Base-by-base conservation (phyloP, 2,329 filamentous ascomycete species). In the Elsinoe arachidis region DNA sequence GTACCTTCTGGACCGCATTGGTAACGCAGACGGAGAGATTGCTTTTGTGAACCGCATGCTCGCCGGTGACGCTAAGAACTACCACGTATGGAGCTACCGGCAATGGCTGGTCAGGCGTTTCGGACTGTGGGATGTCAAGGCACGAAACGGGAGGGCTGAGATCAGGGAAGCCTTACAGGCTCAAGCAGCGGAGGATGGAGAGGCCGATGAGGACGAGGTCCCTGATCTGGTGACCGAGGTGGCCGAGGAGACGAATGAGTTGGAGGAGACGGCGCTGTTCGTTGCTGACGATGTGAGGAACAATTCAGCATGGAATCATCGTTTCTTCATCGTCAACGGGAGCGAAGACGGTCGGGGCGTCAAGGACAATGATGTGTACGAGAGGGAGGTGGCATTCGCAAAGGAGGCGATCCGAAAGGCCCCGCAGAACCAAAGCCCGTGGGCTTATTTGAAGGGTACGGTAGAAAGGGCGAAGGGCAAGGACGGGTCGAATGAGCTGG, bases 251-350 rank as follows among this genome's bases (percentile, higher is more conserved):
- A 55, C 53, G 53, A 46, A 21, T 5, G 84, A 99, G 77, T 76
- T 95, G 17, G 72, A 76, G 54, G 84, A 85, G 59, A 82, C 89
- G 34, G 86, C 93, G 68, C 73, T 73, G 38, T 80, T 96, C 70
- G 80, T 99, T 58, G 77, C 82, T 58, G 76, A 82, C 34, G 93
- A 99, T 71, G 84, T 97, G 59, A 82, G 91, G 67, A 99, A 99
- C 75, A 99, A 99, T 72, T 93, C 88, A 44, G 93, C 92, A 14
- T 99, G 93, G 93, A 95, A 92, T 63, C 92, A 99, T 76, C 85
- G 93, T 54, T 97, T 93, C 78, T 96, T 92, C 70, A 70, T 97
- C n/a, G 83, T 92, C 15, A 95, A 96, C 80, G 81, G 69, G 76
- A 80, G 76, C 10, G 69, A 69, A 34, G 70, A 61, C 62, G 70